Conservation (phyloP, 2,329 filamentous ascomycete species). For the Verticillium alfalfae region DNA sequence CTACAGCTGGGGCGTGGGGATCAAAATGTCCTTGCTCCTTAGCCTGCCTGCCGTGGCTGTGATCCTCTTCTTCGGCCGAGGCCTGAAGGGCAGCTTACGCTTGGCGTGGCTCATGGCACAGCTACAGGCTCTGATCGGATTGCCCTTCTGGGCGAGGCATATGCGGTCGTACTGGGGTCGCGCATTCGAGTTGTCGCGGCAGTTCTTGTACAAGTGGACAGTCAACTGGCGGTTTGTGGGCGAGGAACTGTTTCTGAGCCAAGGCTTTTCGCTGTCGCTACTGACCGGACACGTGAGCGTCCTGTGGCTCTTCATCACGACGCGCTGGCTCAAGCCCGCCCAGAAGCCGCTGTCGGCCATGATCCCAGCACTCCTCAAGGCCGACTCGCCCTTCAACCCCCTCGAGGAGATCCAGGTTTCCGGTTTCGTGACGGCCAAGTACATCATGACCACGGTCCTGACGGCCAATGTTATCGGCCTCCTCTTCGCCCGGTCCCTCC, state of each 20-base stretch:
- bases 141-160: conserved; percentile 66
- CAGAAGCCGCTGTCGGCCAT: conserved; percentile 53
- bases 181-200: conserved; percentile 85
- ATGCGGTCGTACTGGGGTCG: conserved; percentile 67
- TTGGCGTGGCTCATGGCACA: conserved; percentile 69
- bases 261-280: conserved; percentile 61
- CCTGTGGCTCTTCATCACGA: conserved; percentile 60
- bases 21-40: conserved; percentile 91
- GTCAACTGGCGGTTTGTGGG: conserved; percentile 98
- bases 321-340: conserved; percentile 68
- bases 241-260: conserved; percentile 70
- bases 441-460: conserved; percentile 71
- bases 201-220: conserved; percentile 97
- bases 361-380: conserved; percentile 33
- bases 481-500: conserved; percentile 79
- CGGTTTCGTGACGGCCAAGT: conserved; percentile 59
- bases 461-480: conserved; percentile 74
- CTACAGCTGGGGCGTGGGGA: conserved; percentile 76
- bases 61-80: conserved; percentile 68
- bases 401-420: conserved; percentile 53
- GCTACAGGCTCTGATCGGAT: conserved; percentile 63
- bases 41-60: conserved; percentile 75
- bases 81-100: conserved; percentile 58
- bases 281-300: conserved; percentile 60
- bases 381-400: conserved; percentile 37